phyloP scores from a whole-genome alignment of 352 stramenopile genomes.

The Lagenidium sp. region DNA sequence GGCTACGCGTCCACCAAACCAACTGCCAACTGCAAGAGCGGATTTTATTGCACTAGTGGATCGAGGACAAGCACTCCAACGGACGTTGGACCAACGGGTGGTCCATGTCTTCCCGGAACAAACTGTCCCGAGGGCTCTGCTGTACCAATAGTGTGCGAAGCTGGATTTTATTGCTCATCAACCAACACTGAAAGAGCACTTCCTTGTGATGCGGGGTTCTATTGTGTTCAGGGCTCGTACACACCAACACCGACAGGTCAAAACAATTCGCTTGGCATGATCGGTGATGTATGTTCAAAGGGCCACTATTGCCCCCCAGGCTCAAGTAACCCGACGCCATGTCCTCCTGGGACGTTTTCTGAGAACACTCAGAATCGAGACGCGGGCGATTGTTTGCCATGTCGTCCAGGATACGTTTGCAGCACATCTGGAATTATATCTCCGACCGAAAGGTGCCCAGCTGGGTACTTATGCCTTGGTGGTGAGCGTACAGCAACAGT shows the following conservation, averaged over 20 bases:
- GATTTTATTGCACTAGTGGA: constrained; percentile 76
- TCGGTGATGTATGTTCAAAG: constrained; percentile 57
- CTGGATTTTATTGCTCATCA: constrained; percentile 70
- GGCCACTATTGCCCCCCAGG: constrained; percentile 75
- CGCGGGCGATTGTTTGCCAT: constrained; percentile 55
- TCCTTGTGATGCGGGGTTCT: constrained; percentile 74
- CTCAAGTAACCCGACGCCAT: constrained; percentile 77
- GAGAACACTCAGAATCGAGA: constrained; percentile 51
- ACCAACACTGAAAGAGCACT: constrained; percentile 62
- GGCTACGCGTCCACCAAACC: constrained; percentile 32
- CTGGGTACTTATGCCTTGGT: constrained; percentile 51
- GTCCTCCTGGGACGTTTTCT: constrained; percentile 62
- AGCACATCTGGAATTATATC: constrained; percentile 34
- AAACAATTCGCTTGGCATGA: constrained; percentile 58
- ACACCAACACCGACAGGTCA: constrained; percentile 61
- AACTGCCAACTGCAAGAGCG: constrained; percentile 52
- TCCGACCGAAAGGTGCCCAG: constrained; percentile 36
- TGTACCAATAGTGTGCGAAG: constrained; percentile 71
- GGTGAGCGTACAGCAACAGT: constrained; percentile 41
- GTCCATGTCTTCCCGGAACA: constrained; percentile 69
- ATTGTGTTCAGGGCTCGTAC: constrained; percentile 83
- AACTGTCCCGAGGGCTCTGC: constrained; percentile 85
- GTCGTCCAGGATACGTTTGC: constrained; percentile 52
- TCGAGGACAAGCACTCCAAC: constrained; percentile 44
- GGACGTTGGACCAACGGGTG: constrained; percentile 25